Percentiles rank a stretch among this genome's conserved stretches.
phyloP scores from a whole-genome alignment of 148 eudicot genomes.

The Rhododendron griersonianum region DNA sequence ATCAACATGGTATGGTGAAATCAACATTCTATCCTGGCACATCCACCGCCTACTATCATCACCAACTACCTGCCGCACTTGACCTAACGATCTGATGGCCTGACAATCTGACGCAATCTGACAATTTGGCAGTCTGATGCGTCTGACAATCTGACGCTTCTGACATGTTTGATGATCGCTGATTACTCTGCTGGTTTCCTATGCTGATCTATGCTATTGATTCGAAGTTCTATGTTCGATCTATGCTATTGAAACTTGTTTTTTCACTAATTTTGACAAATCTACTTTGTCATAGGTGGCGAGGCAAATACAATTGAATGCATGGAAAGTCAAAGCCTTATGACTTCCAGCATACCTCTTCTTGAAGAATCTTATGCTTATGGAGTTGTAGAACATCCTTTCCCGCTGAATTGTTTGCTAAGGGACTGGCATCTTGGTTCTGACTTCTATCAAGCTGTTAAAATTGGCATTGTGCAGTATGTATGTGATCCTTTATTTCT shows the following conservation, averaged over 20 bases:
- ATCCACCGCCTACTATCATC: too few species aligned
- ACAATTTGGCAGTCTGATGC: too few species aligned
- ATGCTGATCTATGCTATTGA: too few species aligned
- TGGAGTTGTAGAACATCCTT: conserved; percentile 95
- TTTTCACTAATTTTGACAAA: conserved; percentile 13
- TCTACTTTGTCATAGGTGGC: conserved; percentile 47
- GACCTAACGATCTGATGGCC: too few species aligned
- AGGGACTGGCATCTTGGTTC: conserved; percentile 89
- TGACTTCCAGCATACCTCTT: conserved; percentile 67
- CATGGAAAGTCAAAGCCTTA: conserved; percentile 67
- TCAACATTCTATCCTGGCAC: too few species aligned
- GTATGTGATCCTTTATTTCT: conserved; percentile 44
- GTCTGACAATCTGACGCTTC: too few species aligned
- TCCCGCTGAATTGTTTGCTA: conserved; percentile 75
- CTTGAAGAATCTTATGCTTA: conserved; percentile 80
- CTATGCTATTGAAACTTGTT: not conserved
- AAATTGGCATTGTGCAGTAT: conserved; percentile 98
- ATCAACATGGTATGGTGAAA: too few species aligned
- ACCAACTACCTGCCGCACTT: too few species aligned
- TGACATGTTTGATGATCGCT: too few species aligned
- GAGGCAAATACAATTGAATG: conserved; percentile 82
- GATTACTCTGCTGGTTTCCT: too few species aligned
- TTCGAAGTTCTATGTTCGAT: too few species aligned
- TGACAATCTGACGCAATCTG: too few species aligned
- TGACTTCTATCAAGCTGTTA: conserved; percentile 90